phyloP scores from a whole-genome alignment of 805 yeast species.

The Pichia cephalocereana region DNA sequence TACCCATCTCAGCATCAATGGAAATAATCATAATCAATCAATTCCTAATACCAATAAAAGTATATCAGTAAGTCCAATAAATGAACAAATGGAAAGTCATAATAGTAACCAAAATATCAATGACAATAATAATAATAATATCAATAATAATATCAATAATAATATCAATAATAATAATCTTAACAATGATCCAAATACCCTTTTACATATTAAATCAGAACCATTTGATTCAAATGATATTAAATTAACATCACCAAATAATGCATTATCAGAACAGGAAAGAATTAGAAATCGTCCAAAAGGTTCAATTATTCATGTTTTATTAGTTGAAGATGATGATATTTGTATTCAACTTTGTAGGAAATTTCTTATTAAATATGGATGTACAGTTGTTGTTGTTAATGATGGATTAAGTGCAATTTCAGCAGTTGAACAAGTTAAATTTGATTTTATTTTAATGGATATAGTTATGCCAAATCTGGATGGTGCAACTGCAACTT shows the following conservation, averaged over 20 bases:
- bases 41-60: background rate
- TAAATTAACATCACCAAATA: background rate
- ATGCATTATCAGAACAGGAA: constrained; percentile 5
- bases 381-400: constrained; percentile 87
- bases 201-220: background rate
- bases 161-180: too few species aligned
- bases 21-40: background rate
- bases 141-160: too few species aligned
- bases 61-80: too few species aligned
- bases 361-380: constrained; percentile 75
- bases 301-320: constrained; percentile 47
- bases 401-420: constrained; percentile 90
- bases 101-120: too few species aligned
- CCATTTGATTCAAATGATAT: background rate
- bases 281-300: constrained; percentile 21
- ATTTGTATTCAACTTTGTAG: constrained; percentile 78
- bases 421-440: constrained; percentile 56
- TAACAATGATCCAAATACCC: background rate
- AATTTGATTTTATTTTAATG: constrained; percentile 73
- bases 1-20: background rate
- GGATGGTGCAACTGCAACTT: constrained; percentile 87
- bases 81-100: too few species aligned
- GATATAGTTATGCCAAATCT: constrained; percentile 85
- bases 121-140: background rate
- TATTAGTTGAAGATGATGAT: constrained; percentile 72